phyloP scores from a whole-genome alignment of 148 eudicot species.

The Chenopodium album region DNA sequence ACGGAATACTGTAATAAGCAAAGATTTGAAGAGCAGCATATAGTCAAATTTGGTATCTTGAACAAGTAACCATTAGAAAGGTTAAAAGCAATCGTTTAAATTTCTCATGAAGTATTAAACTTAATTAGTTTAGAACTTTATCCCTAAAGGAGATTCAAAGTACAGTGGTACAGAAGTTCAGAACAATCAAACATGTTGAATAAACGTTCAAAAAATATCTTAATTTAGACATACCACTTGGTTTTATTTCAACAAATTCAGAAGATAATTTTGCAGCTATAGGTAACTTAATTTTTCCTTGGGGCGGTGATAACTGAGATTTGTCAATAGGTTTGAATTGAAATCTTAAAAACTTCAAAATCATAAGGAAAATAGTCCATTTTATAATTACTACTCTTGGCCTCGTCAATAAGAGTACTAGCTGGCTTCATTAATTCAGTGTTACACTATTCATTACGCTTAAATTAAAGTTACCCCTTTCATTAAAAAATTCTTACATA shows the following conservation, averaged over 20 bases:
- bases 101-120: neutral
- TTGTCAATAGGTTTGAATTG: neutral
- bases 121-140: neutral
- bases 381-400: neutral
- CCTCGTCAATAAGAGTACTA: no score
- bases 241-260: neutral
- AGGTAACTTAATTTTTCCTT: neutral
- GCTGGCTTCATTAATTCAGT: no score
- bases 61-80: neutral
- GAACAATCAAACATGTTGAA: conserved; percentile 11
- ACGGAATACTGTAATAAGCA: no score
- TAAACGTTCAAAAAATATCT: neutral
- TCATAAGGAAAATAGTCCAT: no score
- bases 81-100: neutral
- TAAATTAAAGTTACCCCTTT: no score
- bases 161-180: neutral
- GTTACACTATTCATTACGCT: no score
- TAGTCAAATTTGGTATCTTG: neutral
- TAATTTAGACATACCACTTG: neutral
- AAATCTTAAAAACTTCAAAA: neutral
- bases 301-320: neutral
- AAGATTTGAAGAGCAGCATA: neutral
- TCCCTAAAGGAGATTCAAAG: neutral
- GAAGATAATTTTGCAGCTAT: neutral
- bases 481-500: no score